These are phyloP conservation scores for Populus simonii DNA, from an alignment of 345 rosid species.

Conservation along the genomic window DNA sequence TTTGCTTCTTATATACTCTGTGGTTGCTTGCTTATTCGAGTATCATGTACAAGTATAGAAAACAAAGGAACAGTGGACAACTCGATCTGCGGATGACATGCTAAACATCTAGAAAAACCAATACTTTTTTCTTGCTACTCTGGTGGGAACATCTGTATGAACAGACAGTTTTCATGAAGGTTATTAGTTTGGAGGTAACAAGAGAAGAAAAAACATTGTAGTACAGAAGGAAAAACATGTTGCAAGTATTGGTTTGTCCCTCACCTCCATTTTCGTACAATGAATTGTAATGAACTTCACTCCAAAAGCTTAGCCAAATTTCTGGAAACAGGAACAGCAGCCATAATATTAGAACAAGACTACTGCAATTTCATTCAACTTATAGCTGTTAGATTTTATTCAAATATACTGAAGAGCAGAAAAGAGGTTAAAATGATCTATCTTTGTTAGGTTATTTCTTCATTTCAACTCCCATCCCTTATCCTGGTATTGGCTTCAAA, in stretches of 20 bases:
- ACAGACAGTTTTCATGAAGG: not conserved
- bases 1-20: not conserved
- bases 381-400: too few species aligned
- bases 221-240: not conserved
- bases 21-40: not conserved
- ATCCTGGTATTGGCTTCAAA: not conserved
- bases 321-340: conserved; percentile 35
- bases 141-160: conserved; percentile 73
- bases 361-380: too few species aligned
- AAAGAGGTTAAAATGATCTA: not conserved
- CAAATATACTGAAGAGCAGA: not conserved
- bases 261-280: conserved; percentile 81
- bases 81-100: not conserved
- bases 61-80: not conserved
- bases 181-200: conserved; percentile 1
- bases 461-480: not conserved
- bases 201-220: too few species aligned
- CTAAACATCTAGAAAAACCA: conserved; percentile 62
- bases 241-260: not conserved
- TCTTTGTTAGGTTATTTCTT: not conserved
- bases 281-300: conserved; percentile 95
- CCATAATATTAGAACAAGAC: not conserved
- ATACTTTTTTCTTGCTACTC: conserved; percentile 55
- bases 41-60: not conserved
- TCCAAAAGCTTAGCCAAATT: conserved; percentile 95